Evolutionary conservation across 495 filamentous ascomycete species (phyloP), one percentile per base, ranked within the genome.

Genomic region (Xylaria curta): DNA sequence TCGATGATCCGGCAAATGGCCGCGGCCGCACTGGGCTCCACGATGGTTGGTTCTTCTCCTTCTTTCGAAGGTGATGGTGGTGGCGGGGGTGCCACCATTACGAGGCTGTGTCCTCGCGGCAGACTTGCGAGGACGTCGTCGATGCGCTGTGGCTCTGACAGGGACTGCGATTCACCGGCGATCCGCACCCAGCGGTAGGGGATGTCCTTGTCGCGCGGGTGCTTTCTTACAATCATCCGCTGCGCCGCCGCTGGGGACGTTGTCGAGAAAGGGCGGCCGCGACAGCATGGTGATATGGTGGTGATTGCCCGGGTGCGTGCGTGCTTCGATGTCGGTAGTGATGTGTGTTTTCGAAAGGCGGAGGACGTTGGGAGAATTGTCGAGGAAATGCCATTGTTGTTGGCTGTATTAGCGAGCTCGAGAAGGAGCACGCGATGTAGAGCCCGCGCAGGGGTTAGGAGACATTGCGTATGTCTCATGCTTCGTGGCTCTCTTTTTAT

Each of bases 1-100:
- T 89, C 85, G 66, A 91, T 67, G 64, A 95, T 82, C 72, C 89
- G 91, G 85, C 92, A 95, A 49, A 94, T 85, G 0, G 93, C 87
- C 1, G 77, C 74, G 6, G 93, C 87, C 1, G 77, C 74, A 5
- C 70, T 28, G 64, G 70, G 36, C 62, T 42, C 2, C 1, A 26
- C 17, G 4, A 19, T 33, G 42, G 21, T 31, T 42, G 28, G 24
- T n/a, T 6, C 0, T 6, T n/a, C 6, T 47, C 15, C 6, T 47
- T 33, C 10, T 21, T 28, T 8, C 60, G 69, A 62, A 26, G 58
- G 63, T 19, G 76, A 75, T 1, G 82, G 76, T 19, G 76, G 75
- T 1, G 82, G 76, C 1, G 78, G 78, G 1, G n/a, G n/a, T n/a
- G 82, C 75, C 1, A 95, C 84, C 77, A 90, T 85, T 1, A 91